These are phyloP conservation scores for Mycena chlorophos DNA, from an alignment of 768 basidiomycete genomes.

Conservation along the genomic window DNA sequence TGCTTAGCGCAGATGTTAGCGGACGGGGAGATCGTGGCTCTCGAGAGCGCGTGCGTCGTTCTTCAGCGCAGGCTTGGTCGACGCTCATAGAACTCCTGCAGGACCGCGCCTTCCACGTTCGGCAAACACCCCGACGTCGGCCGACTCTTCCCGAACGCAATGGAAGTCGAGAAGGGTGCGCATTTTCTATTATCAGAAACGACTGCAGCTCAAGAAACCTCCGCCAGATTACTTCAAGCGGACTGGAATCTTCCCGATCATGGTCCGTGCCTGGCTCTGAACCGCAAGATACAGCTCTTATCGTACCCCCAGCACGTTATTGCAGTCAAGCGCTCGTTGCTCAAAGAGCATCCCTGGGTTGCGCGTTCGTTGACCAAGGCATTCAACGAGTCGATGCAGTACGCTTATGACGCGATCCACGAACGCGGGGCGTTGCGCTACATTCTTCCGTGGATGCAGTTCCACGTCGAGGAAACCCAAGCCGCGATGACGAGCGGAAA, in stretches of 20 bases:
- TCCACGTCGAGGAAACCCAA: constrained; percentile 23
- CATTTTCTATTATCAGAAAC: neutral
- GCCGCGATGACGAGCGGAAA: constrained; percentile 14
- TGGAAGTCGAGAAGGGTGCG: constrained; percentile 15
- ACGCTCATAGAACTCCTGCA: neutral
- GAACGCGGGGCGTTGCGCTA: constrained; percentile 21
- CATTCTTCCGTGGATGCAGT: constrained; percentile 20
- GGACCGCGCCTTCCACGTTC: constrained; percentile 22
- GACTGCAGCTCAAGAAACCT: neutral
- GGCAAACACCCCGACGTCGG: constrained; percentile 18
- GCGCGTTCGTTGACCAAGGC: constrained; percentile 22
- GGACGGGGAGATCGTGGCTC: constrained; percentile 21
- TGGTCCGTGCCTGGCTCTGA: neutral
- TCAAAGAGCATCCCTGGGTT: constrained; percentile 16
- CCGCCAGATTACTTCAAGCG: constrained; percentile 20
- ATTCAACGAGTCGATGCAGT: constrained; percentile 18
- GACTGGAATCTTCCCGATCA: constrained; percentile 22
- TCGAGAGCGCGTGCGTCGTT: constrained; percentile 20
- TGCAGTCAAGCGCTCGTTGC: constrained; percentile 19
- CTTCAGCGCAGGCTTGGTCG: neutral
- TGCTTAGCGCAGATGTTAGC: constrained; percentile 23
- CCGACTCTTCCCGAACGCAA: constrained; percentile 18
- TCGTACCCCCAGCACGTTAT: constrained; percentile 12
- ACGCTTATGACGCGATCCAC: constrained; percentile 23
- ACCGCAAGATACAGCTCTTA: neutral